Evolutionary conservation across 163 green algal species (phyloP).

Genomic region (Chlorella variabilis): DNA sequence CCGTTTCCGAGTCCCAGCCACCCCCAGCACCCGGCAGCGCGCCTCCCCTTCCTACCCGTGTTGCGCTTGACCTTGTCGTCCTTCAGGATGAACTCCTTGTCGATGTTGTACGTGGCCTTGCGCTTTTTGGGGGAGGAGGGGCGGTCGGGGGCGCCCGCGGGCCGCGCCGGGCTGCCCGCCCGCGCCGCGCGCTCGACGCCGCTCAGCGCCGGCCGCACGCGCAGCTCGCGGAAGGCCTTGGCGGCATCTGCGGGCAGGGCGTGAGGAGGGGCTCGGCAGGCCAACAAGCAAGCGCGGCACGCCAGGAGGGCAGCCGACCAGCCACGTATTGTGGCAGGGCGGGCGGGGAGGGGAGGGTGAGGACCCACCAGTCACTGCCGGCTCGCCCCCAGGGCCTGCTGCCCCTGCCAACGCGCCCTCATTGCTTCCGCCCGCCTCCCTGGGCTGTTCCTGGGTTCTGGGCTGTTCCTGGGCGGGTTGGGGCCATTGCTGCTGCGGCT

Average conservation of each 20-base stretch:
- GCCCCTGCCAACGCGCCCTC: neutral
- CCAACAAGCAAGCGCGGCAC: neutral
- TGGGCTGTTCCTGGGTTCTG: neutral
- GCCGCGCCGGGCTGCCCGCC: neutral
- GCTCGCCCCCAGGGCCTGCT: neutral
- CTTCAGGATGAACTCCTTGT: slow-evolving; percentile 48
- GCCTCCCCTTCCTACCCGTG: slow-evolving; percentile 26
- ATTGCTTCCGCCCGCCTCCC: slow-evolving; percentile 2
- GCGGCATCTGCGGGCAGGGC: slow-evolving; percentile 22
- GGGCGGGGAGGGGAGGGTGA: neutral
- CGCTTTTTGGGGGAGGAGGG: slow-evolving; percentile 46
- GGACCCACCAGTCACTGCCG: slow-evolving; percentile 13
- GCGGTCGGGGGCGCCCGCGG: neutral
- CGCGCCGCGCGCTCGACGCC: neutral
- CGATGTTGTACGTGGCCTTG: slow-evolving; percentile 29
- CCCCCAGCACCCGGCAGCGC: neutral
- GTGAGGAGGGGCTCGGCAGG: neutral
- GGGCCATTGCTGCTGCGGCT: neutral
- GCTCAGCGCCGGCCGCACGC: slow-evolving; percentile 13
- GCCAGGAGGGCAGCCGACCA: neutral
- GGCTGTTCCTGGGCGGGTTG: neutral
- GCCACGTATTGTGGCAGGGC: no score
- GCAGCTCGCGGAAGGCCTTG: slow-evolving; percentile 40
- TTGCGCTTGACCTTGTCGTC: slow-evolving; percentile 41
- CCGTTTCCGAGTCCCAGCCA: no score